Evolutionary conservation across 345 rosid species (phyloP).

Genomic region (Erysimum cheiranthoides): DNA sequence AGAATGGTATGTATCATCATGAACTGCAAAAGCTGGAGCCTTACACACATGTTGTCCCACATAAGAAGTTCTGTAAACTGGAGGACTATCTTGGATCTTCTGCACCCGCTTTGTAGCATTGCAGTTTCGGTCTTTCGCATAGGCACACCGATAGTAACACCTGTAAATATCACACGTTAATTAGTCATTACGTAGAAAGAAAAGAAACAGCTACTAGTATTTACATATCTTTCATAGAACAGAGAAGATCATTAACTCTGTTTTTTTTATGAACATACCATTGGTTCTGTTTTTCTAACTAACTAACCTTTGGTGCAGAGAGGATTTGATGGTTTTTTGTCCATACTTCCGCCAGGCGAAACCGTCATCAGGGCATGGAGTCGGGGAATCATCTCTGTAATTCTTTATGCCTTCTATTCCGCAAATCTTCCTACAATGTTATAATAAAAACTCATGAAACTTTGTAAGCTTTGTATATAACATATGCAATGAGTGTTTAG

Average conservation of each 20-base stretch:
- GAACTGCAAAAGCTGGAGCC: background rate
- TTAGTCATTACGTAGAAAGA: too few species aligned
- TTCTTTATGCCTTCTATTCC: background rate
- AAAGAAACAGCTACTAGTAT: too few species aligned
- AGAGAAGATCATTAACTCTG: background rate
- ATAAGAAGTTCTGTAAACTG: slow-evolving; percentile 47
- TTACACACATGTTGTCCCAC: slow-evolving; percentile 43
- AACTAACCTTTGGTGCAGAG: slow-evolving; percentile 45
- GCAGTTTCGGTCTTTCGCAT: slow-evolving; percentile 50
- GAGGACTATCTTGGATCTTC: slow-evolving; percentile 35
- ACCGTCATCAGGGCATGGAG: slow-evolving; percentile 38
- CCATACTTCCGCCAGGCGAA: slow-evolving; percentile 59
- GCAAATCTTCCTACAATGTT: background rate
- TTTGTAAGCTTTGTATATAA: background rate
- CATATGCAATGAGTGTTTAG: background rate
- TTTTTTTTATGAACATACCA: background rate
- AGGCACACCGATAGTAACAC: slow-evolving; percentile 54
- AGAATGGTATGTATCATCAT: slow-evolving; percentile 17
- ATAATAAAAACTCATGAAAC: background rate
- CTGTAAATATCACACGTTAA: slow-evolving; percentile 23
- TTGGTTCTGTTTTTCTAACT: background rate
- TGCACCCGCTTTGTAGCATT: slow-evolving; percentile 57
- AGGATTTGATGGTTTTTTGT: slow-evolving; percentile 48
- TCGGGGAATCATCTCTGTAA: background rate
- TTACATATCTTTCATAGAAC: background rate